Conservation (phyloP, 169 alveolate species). For the Plasmodium blacklocki region DNA sequence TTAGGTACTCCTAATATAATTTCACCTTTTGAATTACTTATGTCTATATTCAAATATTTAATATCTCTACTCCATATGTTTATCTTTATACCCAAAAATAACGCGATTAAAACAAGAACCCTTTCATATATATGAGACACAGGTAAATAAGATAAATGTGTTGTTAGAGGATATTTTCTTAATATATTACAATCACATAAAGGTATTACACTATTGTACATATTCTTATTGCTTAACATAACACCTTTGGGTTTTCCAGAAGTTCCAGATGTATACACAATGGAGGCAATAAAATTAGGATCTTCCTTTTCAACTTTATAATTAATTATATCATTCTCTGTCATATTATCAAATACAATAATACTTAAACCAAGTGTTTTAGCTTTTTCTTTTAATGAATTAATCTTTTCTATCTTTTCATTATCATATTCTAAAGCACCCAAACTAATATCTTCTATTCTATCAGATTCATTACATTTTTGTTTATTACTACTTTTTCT, state of each 20-base stretch:
- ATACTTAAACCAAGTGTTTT: neutral
- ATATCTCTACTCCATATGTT: conserved; percentile 48
- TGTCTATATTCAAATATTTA: neutral
- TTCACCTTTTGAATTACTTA: neutral
- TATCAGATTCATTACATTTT: neutral
- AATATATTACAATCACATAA: neutral
- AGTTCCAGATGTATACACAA: conserved; percentile 98
- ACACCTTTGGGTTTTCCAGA: conserved; percentile 99
- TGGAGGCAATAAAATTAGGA: conserved; percentile 89
- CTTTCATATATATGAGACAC: conserved; percentile 97
- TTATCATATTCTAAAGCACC: neutral
- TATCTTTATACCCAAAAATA: conserved; percentile 8
- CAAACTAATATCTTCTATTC: neutral
- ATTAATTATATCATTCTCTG: neutral
- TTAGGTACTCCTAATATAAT: conserved; percentile 51
- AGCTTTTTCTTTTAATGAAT: neutral
- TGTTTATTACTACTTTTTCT: neutral
- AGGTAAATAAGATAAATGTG: conserved; percentile 94
- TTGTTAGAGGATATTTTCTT: neutral
- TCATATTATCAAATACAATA: neutral
- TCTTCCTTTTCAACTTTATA: neutral
- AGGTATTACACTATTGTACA: conserved; percentile 22
- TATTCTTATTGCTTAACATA: conserved; percentile 89
- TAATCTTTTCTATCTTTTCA: neutral
- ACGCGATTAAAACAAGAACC: conserved; percentile 70